A percentile compares a stretch with the other conserved stretches of the same genome.
These are phyloP conservation scores for Phytophthora palmivora DNA, from an alignment of 352 stramenopile species.

Conservation along the genomic window DNA sequence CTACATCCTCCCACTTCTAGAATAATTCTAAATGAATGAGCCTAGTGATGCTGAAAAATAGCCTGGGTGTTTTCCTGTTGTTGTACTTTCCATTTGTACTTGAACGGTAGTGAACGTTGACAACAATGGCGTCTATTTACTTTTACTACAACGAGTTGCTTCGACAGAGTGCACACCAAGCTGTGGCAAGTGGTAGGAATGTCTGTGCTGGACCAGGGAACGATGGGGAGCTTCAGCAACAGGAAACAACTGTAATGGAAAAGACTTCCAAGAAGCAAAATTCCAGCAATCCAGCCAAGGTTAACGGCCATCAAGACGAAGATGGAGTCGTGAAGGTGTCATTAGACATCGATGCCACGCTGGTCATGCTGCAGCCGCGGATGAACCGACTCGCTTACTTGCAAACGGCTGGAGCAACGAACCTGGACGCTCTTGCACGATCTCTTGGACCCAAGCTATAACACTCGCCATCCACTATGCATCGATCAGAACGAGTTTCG, in stretches of 20 bases:
- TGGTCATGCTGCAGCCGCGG: conserved; percentile 32
- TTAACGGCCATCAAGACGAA: conserved; percentile 25
- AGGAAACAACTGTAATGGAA: background rate
- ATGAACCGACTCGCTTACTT: conserved; percentile 35
- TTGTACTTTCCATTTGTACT: conserved; percentile 15
- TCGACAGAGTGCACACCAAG: conserved; percentile 28
- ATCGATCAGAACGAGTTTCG: background rate
- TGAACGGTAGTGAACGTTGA: background rate
- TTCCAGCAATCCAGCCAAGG: background rate
- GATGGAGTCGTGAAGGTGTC: background rate
- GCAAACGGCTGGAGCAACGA: conserved; percentile 23
- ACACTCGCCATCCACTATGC: background rate
- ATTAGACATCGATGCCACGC: conserved; percentile 17
- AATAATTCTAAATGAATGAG: conserved; percentile 23
- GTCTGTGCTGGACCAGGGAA: background rate
- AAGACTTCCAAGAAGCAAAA: conserved; percentile 6
- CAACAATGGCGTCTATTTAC: conserved; percentile 37
- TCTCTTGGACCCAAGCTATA: conserved; percentile 33
- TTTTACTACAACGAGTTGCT: conserved; percentile 42
- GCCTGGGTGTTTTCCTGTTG: conserved; percentile 8
- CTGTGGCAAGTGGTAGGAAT: conserved; percentile 7
- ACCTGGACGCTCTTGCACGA: conserved; percentile 31
- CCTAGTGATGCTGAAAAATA: conserved; percentile 10
- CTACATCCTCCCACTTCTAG: conserved; percentile 20
- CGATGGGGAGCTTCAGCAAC: conserved; percentile 3